A percentile compares a stretch with the other conserved stretches of the same genome.
Evolutionary conservation across 2,329 filamentous ascomycete genomes (phyloP).

Genomic region (Aspergillus oerlinghausenensis): DNA sequence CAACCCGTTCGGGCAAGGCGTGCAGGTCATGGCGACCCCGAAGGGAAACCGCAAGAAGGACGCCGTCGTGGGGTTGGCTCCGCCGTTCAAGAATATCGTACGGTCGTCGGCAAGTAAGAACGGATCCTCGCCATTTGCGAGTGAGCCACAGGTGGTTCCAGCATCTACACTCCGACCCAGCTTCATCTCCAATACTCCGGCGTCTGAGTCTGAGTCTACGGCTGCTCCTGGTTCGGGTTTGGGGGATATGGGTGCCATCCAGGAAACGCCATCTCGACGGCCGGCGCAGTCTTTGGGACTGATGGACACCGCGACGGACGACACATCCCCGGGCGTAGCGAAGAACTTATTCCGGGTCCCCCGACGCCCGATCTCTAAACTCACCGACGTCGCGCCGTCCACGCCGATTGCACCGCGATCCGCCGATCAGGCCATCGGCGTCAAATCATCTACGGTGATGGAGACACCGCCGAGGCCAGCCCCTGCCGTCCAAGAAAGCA

Average conservation of each 20-base stretch:
- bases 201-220: slow-evolving; percentile 3
- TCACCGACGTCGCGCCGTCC: slow-evolving; percentile 20
- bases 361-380: slow-evolving; percentile 23
- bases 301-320: not conserved
- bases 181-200: slow-evolving; percentile 20
- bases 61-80: slow-evolving; percentile 20
- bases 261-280: slow-evolving; percentile 40
- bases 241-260: slow-evolving; percentile 19
- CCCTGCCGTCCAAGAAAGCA: slow-evolving; percentile 1
- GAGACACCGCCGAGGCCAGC: slow-evolving; percentile 27
- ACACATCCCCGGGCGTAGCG: slow-evolving; percentile 12
- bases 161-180: slow-evolving; percentile 27
- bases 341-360: slow-evolving; percentile 24
- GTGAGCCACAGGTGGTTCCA: slow-evolving; percentile 29
- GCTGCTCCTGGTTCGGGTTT: slow-evolving; percentile 6
- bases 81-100: slow-evolving; percentile 22
- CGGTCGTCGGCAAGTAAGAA: slow-evolving; percentile 28
- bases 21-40: slow-evolving; percentile 49
- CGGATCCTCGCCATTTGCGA: slow-evolving; percentile 21
- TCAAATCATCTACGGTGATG: slow-evolving; percentile 19
- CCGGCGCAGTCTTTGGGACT: slow-evolving; percentile 5
- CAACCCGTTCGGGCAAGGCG: slow-evolving; percentile 38
- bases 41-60: slow-evolving; percentile 35
- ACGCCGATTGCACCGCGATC: slow-evolving; percentile 26
- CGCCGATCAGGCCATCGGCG: not conserved